Conservation (phyloP, 2,329 filamentous ascomycete genomes). For the Aureobasidium sp. region DNA sequence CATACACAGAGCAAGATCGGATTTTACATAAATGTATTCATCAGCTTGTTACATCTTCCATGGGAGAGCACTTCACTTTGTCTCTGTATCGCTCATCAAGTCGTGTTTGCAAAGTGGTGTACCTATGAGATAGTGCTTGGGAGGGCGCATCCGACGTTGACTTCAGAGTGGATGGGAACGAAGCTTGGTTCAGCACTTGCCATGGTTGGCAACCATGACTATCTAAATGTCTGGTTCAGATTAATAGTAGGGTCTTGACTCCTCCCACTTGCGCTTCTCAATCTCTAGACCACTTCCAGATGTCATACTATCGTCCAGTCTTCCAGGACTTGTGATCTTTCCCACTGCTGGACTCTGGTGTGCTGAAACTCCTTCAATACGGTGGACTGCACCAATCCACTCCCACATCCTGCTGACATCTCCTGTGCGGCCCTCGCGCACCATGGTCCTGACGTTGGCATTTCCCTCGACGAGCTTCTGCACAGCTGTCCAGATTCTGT, state of each 20-base stretch:
- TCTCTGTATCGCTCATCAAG: neutral
- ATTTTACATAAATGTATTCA: neutral
- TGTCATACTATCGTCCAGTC: slow-evolving; percentile 18
- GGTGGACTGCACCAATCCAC: slow-evolving; percentile 54
- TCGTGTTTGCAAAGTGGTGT: neutral
- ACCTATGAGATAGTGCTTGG: neutral
- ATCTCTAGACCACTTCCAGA: slow-evolving; percentile 27
- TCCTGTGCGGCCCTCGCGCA: slow-evolving; percentile 51
- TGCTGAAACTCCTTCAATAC: slow-evolving; percentile 25
- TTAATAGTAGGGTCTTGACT: slow-evolving; percentile 42
- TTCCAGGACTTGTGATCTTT: slow-evolving; percentile 16
- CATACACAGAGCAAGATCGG: neutral
- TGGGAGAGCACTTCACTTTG: neutral
- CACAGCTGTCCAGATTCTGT: slow-evolving; percentile 79
- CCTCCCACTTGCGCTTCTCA: slow-evolving; percentile 39
- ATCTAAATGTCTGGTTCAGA: neutral
- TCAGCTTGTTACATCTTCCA: neutral
- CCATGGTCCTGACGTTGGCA: slow-evolving; percentile 79
- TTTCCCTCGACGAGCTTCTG: slow-evolving; percentile 84
- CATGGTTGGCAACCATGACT: neutral
- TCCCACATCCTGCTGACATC: slow-evolving; percentile 60
- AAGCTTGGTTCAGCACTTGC: neutral
- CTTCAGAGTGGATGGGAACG: slow-evolving; percentile 7
- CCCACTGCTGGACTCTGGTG: slow-evolving; percentile 23
- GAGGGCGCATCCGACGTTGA: neutral